Evolutionary conservation across 2,329 filamentous ascomycete genomes (phyloP).

Genomic region (Fusarium sp.): DNA sequence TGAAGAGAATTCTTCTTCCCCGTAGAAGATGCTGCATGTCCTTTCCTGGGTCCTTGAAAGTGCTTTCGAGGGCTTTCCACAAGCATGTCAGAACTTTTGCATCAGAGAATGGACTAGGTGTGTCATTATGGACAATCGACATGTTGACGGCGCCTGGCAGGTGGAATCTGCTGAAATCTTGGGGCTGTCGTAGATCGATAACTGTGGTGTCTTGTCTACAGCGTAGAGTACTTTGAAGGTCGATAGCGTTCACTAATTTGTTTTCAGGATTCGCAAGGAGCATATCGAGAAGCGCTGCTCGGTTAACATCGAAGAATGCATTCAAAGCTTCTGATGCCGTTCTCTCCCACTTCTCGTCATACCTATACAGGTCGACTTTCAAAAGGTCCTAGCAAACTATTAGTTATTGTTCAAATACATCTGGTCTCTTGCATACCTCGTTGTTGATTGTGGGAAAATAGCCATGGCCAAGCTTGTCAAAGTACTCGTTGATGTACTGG

Average conservation of each 20-base stretch:
- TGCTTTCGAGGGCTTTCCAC: conserved; percentile 60
- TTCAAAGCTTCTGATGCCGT: conserved; percentile 22
- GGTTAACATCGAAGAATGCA: conserved; percentile 30
- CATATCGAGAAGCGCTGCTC: conserved; percentile 24
- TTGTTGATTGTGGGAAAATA: conserved; percentile 62
- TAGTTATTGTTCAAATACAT: not conserved
- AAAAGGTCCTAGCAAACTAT: conserved; percentile 35
- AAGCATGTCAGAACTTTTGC: conserved; percentile 55
- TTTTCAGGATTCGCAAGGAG: conserved; percentile 12
- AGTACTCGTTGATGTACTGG: conserved; percentile 71
- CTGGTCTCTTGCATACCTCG: conserved; percentile 45
- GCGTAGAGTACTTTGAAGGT: conserved; percentile 21
- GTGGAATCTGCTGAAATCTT: conserved; percentile 56
- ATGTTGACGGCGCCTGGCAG: conserved; percentile 59
- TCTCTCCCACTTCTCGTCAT: conserved; percentile 46
- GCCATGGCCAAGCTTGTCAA: conserved; percentile 61
- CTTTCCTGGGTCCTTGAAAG: conserved; percentile 50
- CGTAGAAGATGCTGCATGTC: conserved; percentile 40
- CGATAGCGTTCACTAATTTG: not conserved
- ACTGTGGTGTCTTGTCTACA: conserved; percentile 49
- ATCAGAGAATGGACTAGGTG: conserved; percentile 59
- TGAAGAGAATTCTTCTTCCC: conserved; percentile 55
- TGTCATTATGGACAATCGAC: conserved; percentile 53
- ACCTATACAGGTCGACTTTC: conserved; percentile 41
- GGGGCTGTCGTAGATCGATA: conserved; percentile 57